Evolutionary conservation across 1,284 basidiomycete species (phyloP).

Genomic region (Phlebopus sp.): DNA sequence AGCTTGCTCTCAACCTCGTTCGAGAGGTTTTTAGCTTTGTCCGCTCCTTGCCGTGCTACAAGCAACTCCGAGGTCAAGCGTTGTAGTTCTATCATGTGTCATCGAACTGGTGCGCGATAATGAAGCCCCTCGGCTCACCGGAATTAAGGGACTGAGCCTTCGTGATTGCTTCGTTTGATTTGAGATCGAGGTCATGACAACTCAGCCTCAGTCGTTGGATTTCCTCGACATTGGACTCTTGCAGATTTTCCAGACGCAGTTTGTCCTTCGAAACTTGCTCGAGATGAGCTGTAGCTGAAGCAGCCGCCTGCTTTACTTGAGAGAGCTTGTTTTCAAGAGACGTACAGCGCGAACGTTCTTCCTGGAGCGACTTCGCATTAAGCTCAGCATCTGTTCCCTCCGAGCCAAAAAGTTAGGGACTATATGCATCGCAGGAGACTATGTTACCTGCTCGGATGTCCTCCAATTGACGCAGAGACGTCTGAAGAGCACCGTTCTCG

Average conservation of each 20-base stretch:
- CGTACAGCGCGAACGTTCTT: slow-evolving; percentile 18
- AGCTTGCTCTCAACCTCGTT: slow-evolving; percentile 24
- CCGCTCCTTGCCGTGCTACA: slow-evolving; percentile 12
- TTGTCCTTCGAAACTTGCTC: slow-evolving; percentile 27
- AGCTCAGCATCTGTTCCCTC: slow-evolving; percentile 13
- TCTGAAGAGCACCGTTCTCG: slow-evolving; percentile 18
- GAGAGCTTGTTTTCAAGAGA: slow-evolving; percentile 20
- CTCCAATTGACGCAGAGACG: slow-evolving; percentile 17
- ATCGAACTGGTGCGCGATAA: slow-evolving; percentile 1
- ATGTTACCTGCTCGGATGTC: slow-evolving; percentile 16
- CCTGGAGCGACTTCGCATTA: slow-evolving; percentile 10
- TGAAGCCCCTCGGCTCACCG: slow-evolving; percentile 13
- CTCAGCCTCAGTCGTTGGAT: slow-evolving; percentile 16
- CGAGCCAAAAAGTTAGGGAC: background rate
- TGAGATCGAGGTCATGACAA: slow-evolving; percentile 12
- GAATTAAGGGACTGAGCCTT: slow-evolving; percentile 16
- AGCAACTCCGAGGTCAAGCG: slow-evolving; percentile 18
- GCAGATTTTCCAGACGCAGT: slow-evolving; percentile 26
- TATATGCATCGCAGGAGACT: background rate
- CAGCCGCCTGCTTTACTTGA: slow-evolving; percentile 10
- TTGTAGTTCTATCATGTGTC: slow-evolving; percentile 18
- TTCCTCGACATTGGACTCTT: slow-evolving; percentile 18
- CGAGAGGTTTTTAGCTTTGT: slow-evolving; percentile 9
- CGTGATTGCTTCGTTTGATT: slow-evolving; percentile 8
- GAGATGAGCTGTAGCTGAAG: slow-evolving; percentile 9